A percentile compares a stretch with the other conserved stretches of the same genome.
Evolutionary conservation across 768 basidiomycete species (phyloP).

Genomic region (Rhizopogon rudus): DNA sequence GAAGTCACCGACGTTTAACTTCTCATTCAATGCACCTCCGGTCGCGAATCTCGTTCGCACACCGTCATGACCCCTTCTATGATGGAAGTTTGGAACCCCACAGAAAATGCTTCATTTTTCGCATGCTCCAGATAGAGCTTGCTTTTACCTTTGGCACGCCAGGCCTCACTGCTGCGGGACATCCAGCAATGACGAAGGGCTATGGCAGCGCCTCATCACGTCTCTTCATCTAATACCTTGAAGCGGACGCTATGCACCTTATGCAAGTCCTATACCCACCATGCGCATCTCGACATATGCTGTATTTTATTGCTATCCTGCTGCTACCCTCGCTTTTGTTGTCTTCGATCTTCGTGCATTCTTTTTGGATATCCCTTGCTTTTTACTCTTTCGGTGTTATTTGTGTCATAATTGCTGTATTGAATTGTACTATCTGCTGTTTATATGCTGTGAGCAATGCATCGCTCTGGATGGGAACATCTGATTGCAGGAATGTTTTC

Average conservation of each 20-base stretch:
- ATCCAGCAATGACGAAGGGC: neutral
- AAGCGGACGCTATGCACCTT: neutral
- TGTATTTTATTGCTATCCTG: slow-evolving; percentile 1
- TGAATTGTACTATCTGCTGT: neutral
- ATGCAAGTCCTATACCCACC: neutral
- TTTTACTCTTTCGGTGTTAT: neutral
- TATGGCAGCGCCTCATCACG: neutral
- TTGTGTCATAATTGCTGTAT: neutral
- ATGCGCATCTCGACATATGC: neutral
- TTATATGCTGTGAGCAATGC: neutral
- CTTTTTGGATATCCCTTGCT: neutral
- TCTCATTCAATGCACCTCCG: neutral
- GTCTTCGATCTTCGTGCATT: neutral
- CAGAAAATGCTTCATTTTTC: too few species aligned
- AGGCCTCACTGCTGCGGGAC: slow-evolving; percentile 4
- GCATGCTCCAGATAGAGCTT: neutral
- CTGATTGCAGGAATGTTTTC: too few species aligned
- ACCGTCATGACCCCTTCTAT: neutral
- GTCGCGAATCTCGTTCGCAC: neutral
- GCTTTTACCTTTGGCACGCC: neutral
- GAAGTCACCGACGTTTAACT: neutral
- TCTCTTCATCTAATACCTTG: neutral
- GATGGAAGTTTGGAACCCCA: too few species aligned
- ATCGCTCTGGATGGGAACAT: too few species aligned
- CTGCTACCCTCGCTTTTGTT: neutral